Conservation (phyloP, 805 yeast genomes). For the Starmera caribaea region DNA sequence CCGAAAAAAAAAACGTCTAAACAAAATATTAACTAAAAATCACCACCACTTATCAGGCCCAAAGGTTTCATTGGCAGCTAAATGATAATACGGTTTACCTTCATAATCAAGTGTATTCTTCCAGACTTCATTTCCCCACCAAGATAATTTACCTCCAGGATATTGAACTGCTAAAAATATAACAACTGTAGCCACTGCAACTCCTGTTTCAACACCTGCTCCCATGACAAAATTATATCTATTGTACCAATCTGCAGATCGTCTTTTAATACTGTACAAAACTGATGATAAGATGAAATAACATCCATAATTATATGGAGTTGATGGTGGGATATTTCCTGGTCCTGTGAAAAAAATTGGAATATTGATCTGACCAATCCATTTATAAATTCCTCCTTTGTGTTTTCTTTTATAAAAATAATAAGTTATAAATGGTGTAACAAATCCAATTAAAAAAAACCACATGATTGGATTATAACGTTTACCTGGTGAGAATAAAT, state of each 20-base stretch:
- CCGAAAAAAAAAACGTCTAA: too few species aligned
- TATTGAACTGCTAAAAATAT: conserved; percentile 45
- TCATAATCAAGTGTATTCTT: conserved; percentile 28
- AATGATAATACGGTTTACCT: conserved; percentile 21
- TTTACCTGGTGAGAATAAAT: conserved; percentile 35
- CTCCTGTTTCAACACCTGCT: conserved; percentile 56
- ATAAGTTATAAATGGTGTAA: conserved; percentile 28
- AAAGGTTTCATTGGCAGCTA: conserved; percentile 34
- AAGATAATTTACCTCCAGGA: conserved; percentile 29
- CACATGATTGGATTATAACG: conserved; percentile 45
- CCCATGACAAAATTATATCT: conserved; percentile 52
- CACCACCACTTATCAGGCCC: conserved; percentile 43
- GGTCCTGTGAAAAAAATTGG: conserved; percentile 56
- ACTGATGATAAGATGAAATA: conserved; percentile 36
- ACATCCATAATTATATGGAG: conserved; percentile 57
- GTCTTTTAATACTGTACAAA: conserved; percentile 34
- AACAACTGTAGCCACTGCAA: conserved; percentile 46
- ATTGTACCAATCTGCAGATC: conserved; percentile 47
- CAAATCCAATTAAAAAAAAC: conserved; percentile 45
- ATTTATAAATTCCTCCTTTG: conserved; percentile 9
- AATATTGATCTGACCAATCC: conserved; percentile 34
- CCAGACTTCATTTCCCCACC: conserved; percentile 57
- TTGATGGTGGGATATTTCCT: conserved; percentile 67
- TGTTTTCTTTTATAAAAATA: conserved; percentile 20
- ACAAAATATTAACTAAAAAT: not conserved